These are phyloP conservation scores for Phytophthora tubulina DNA, from an alignment of 352 stramenopile genomes.

Conservation along the genomic window DNA sequence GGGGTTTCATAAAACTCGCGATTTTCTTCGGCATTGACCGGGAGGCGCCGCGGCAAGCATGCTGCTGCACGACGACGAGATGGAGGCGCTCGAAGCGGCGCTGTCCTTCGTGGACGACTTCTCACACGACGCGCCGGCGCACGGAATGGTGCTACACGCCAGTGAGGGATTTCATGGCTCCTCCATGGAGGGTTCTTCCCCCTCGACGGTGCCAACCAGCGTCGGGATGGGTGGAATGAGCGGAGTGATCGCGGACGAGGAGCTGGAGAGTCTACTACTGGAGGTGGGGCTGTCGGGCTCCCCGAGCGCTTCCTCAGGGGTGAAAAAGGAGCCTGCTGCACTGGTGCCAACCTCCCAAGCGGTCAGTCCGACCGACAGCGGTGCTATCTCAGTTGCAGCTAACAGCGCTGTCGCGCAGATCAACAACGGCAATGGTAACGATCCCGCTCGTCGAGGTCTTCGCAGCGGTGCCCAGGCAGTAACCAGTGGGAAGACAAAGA, in stretches of 20 bases:
- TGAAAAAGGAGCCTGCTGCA: constrained; percentile 18
- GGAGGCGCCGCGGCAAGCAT: constrained; percentile 11
- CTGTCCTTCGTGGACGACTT: constrained; percentile 49
- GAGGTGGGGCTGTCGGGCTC: constrained; percentile 37
- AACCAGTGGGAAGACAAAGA: constrained; percentile 34
- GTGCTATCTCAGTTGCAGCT: neutral
- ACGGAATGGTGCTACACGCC: neutral
- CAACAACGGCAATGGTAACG: constrained; percentile 6
- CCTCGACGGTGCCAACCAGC: neutral
- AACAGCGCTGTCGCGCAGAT: neutral
- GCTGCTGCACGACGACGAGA: constrained; percentile 49
- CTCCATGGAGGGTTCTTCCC: neutral
- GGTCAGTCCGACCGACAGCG: neutral
- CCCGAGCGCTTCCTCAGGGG: neutral
- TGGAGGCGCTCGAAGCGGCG: constrained; percentile 48
- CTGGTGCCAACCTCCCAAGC: neutral
- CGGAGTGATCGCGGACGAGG: constrained; percentile 35
- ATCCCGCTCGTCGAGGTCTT: neutral
- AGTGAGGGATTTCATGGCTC: neutral
- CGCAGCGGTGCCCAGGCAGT: constrained; percentile 3
- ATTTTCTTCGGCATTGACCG: neutral
- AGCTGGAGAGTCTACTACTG: constrained; percentile 44
- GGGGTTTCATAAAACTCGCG: constrained; percentile 23
- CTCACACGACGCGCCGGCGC: constrained; percentile 16
- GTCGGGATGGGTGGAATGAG: constrained; percentile 19